A percentile compares a stretch with the other conserved stretches of the same genome.
Conservation (phyloP, 129 eudicot genomes). For the Ambrosia artemisiifolia region DNA sequence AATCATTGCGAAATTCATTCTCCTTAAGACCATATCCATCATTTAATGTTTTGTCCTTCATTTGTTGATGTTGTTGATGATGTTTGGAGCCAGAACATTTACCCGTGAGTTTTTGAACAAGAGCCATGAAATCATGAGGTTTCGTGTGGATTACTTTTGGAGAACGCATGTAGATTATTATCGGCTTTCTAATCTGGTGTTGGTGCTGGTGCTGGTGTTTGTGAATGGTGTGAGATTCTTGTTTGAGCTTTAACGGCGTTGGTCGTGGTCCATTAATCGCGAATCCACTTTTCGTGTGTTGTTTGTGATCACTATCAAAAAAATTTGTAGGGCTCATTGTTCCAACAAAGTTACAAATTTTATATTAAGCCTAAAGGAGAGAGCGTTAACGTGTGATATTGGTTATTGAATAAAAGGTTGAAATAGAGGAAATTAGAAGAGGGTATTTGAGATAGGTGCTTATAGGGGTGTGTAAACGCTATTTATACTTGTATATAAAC, state of each 20-base stretch:
- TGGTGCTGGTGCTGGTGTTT: conserved; percentile 28
- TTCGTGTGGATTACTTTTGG: conserved; percentile 69
- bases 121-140: conserved; percentile 71
- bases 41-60: conserved; percentile 8
- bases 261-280: conserved; percentile 50
- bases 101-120: conserved; percentile 82
- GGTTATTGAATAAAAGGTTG: not conserved
- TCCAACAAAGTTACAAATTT: not conserved
- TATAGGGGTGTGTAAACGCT: not conserved
- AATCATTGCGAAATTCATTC: conserved; percentile 19
- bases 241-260: conserved; percentile 43
- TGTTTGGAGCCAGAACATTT: conserved; percentile 10
- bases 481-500: not conserved
- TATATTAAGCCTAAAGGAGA: not conserved
- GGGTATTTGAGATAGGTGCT: conserved; percentile 1
- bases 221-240: conserved; percentile 35
- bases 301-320: conserved; percentile 21
- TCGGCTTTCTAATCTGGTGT: conserved; percentile 32
- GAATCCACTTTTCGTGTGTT: conserved; percentile 14
- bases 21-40: not conserved
- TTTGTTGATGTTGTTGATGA: conserved; percentile 17
- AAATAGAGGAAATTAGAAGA: not conserved
- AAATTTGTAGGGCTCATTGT: conserved; percentile 28
- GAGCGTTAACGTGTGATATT: not conserved
- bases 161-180: conserved; percentile 61